Evolutionary conservation across 805 yeast species (phyloP).

Genomic region (Candida tibetensis): DNA sequence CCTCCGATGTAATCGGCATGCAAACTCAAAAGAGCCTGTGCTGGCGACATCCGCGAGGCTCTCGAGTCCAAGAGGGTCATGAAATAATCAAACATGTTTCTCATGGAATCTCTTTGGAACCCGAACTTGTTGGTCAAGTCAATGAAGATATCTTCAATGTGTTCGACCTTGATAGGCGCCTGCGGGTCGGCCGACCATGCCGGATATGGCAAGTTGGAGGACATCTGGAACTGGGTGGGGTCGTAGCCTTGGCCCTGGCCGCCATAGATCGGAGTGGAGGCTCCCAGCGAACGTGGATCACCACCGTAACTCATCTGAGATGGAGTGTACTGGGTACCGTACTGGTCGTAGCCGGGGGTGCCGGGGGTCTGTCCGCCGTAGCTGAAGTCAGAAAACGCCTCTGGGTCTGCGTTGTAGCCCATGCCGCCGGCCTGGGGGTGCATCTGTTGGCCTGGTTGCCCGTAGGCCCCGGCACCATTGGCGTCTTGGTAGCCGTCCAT

Average conservation of each 20-base stretch:
- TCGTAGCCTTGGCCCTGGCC: constrained; percentile 53
- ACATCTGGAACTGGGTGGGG: constrained; percentile 64
- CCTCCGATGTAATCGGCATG: constrained; percentile 91
- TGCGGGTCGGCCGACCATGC: constrained; percentile 98
- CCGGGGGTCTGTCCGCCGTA: constrained; percentile 57
- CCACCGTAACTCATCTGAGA: constrained; percentile 86
- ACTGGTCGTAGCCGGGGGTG: constrained; percentile 65
- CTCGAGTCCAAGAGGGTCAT: constrained; percentile 82
- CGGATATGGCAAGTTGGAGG: constrained; percentile 90
- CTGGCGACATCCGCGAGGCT: constrained; percentile 86
- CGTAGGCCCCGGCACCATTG: constrained; percentile 21
- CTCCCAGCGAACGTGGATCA: constrained; percentile 80
- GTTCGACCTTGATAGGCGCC: constrained; percentile 78
- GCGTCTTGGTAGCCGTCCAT: constrained; percentile 47
- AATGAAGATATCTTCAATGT: constrained; percentile 82
- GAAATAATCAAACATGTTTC: constrained; percentile 86
- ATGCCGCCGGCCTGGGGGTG: constrained; percentile 20
- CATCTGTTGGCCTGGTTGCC: constrained; percentile 50
- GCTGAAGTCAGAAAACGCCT: constrained; percentile 65
- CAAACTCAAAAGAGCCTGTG: constrained; percentile 76
- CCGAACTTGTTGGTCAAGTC: constrained; percentile 82
- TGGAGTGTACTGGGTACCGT: constrained; percentile 73
- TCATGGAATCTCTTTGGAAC: constrained; percentile 90
- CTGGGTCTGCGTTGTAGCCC: constrained; percentile 47
- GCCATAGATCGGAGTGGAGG: constrained; percentile 91